Percentiles rank a stretch among this genome's conserved stretches.
Evolutionary conservation across 1,284 basidiomycete species (phyloP).

Genomic region (Clitocybe nebularis): DNA sequence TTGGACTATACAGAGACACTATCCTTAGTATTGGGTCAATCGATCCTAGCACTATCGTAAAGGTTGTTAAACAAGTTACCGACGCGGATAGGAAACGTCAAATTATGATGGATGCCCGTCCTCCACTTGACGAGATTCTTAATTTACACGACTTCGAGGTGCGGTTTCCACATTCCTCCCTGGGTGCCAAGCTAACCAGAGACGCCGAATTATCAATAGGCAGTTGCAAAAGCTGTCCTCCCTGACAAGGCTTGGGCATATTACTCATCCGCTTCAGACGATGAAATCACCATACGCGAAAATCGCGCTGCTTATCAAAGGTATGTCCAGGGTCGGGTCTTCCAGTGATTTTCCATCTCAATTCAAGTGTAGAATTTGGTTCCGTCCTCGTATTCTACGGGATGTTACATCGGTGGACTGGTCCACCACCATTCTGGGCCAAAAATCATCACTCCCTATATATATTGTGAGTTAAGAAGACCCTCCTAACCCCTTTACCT

Average conservation of each 20-base stretch:
- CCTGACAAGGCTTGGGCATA: constrained; percentile 83
- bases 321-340: constrained; percentile 26
- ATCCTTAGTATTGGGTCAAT: constrained; percentile 63
- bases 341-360: neutral
- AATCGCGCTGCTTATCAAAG: constrained; percentile 84
- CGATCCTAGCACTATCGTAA: constrained; percentile 58
- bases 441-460: constrained; percentile 68
- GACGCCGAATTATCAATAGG: constrained; percentile 37
- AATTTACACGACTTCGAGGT: constrained; percentile 91
- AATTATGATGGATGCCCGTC: constrained; percentile 48
- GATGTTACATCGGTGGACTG: constrained; percentile 81
- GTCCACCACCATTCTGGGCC: constrained; percentile 72
- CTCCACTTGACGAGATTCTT: constrained; percentile 71
- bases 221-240: constrained; percentile 68
- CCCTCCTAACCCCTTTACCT: no score
- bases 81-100: constrained; percentile 58
- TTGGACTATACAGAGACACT: constrained; percentile 7
- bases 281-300: constrained; percentile 83
- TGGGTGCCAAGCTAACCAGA: constrained; percentile 4
- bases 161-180: constrained; percentile 10
- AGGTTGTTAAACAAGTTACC: constrained; percentile 49
- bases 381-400: constrained; percentile 84
- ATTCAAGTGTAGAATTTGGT: constrained; percentile 67
- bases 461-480: constrained; percentile 52
- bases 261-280: constrained; percentile 81